A percentile compares a stretch with the other conserved stretches of the same genome.
Evolutionary conservation across 805 yeast genomes (phyloP).

Genomic region (Sugiyamaella qingdaonensis): DNA sequence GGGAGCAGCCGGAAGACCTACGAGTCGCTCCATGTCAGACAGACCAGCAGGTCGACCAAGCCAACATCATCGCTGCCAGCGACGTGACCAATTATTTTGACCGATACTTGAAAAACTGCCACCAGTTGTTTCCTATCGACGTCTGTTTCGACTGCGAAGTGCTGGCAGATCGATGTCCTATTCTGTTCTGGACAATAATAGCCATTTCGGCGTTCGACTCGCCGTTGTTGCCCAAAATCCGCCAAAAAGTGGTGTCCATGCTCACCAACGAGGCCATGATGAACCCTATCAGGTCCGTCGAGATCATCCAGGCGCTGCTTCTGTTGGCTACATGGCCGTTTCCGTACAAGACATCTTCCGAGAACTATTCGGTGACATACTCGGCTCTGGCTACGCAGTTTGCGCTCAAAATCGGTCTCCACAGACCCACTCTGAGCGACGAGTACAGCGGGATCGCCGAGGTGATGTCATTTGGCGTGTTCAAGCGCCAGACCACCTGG

Average conservation of each 20-base stretch:
- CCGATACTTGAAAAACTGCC: not conserved
- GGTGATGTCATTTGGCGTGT: not conserved
- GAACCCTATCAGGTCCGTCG: conserved; percentile 6
- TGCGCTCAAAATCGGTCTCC: conserved; percentile 2
- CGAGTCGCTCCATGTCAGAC: conserved; percentile 4
- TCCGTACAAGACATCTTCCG: conserved; percentile 3
- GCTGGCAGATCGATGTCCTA: not conserved
- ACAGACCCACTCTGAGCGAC: not conserved
- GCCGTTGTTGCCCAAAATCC: not conserved
- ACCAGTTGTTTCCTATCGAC: conserved; percentile 4
- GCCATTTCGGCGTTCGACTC: conserved; percentile 2
- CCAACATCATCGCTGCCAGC: not conserved
- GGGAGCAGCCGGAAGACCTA: conserved; percentile 2
- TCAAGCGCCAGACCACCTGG: conserved; percentile 11
- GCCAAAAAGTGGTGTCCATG: not conserved
- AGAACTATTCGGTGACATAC: conserved; percentile 3
- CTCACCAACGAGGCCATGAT: not conserved
- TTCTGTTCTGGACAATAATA: conserved; percentile 9
- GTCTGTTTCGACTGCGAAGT: conserved; percentile 7
- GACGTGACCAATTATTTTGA: conserved; percentile 7
- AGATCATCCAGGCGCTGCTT: conserved; percentile 6
- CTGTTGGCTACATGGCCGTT: conserved; percentile 4
- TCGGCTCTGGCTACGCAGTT: conserved; percentile 1
- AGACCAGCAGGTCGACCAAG: not conserved
- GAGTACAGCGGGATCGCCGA: not conserved